Evolutionary conservation across 305 asterid genomes (phyloP), one percentile per base, ranked within the genome.

Genomic region (Solanum chacoense): DNA sequence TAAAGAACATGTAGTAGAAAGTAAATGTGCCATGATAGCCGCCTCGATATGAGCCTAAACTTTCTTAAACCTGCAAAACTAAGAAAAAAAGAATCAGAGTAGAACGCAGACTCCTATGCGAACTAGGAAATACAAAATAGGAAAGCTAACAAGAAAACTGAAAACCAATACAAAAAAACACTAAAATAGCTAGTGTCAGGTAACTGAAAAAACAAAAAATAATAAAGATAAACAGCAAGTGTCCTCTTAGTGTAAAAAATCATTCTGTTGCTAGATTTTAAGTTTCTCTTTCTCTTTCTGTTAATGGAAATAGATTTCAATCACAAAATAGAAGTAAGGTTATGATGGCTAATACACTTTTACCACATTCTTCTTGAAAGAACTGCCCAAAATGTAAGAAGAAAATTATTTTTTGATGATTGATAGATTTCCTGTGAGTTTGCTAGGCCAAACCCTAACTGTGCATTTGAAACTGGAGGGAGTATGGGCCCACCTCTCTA

Each of bases 21-120:
- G 95, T 16, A 94, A 90, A 90, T 95, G 97, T 2, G 98, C 98
- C 98, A 96, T 96, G 29, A 67, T 81, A 45, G 42, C 86, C 29
- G 29, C 83, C 73, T 83, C 5, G 13, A 31, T 36, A 29, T 83
- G 71, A 81, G 74, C 45, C 42, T 5, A 83, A 83, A 31, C 31
- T 83, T 50, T 83, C 45, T 50, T 50, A 50, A 50, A 83, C 93
- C 98, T 93, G 93, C 86, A 88, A 31, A 83, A 83, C 73, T 55
- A 83, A 83, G 87, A 22, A 32, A 83, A 11, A 31, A 5, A 20
- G 87, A 83, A 83, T 50, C 87, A 83, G 74, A 18, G 74, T 42
- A 50, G 74, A 50, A 83, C 4, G 18, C 7, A 20, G 26, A 83
- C 40, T 50, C 31, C 31, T 20, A 50, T 24, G 59, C 28, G 11